Conservation (phyloP, 1,284 basidiomycete species). For the Lentinula novae-zelandiae region DNA sequence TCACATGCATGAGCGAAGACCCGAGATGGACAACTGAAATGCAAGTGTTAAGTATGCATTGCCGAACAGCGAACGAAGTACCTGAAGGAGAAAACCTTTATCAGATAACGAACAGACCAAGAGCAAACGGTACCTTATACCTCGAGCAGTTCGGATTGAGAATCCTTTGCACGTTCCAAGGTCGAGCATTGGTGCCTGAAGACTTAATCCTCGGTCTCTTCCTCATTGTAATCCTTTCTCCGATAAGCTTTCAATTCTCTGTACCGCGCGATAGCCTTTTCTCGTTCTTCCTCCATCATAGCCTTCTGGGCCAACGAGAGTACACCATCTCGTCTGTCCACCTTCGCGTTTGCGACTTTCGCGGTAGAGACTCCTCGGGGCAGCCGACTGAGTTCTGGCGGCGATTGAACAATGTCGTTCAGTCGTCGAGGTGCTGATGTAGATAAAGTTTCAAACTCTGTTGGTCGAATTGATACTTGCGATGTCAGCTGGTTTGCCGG, state of each 20-base stretch:
- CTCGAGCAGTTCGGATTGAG: not conserved
- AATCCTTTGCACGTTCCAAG: not conserved
- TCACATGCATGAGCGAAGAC: no score
- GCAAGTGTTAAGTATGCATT: no score
- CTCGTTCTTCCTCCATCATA: conserved; percentile 73
- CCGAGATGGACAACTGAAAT: no score
- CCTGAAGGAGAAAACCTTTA: no score
- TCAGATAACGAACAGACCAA: not conserved
- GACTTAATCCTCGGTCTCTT: not conserved
- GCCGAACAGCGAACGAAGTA: no score
- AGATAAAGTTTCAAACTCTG: conserved; percentile 52
- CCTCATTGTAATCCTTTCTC: conserved; percentile 7
- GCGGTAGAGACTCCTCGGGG: conserved; percentile 12
- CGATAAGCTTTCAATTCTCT: conserved; percentile 57
- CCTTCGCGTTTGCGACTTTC: conserved; percentile 19
- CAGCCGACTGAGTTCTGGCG: conserved; percentile 45
- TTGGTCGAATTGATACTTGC: conserved; percentile 31
- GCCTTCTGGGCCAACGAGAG: conserved; percentile 71
- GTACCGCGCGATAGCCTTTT: conserved; percentile 62
- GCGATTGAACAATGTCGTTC: conserved; percentile 68
- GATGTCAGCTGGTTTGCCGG: conserved; percentile 15
- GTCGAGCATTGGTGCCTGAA: not conserved
- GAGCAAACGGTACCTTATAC: not conserved
- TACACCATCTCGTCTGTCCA: conserved; percentile 38
- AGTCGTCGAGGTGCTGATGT: conserved; percentile 61